Conservation (phyloP, 768 basidiomycete species). For the Trametes punicea region DNA sequence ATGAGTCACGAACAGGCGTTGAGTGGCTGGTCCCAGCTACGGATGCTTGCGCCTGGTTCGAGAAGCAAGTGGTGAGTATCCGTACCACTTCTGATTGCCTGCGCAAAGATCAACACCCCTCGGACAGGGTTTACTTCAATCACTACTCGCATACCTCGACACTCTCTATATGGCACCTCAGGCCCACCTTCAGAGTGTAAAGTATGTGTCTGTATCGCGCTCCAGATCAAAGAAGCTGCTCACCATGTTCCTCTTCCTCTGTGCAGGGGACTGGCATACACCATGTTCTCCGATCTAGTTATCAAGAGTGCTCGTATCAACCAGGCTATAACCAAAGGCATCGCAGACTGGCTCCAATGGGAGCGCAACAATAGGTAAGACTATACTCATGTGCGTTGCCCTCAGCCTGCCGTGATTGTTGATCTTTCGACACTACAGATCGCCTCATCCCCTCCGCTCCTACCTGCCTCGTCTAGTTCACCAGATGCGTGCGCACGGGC, state of each 20-base stretch:
- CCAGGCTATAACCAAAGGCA: conserved; percentile 40
- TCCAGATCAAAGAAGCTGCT: not conserved
- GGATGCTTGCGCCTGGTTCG: conserved; percentile 57
- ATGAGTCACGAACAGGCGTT: conserved; percentile 27
- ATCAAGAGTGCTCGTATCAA: conserved; percentile 47
- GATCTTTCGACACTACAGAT: conserved; percentile 25
- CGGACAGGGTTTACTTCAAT: conserved; percentile 58
- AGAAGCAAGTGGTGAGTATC: conserved; percentile 55
- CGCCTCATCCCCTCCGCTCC: conserved; percentile 37
- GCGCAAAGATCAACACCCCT: too few relatives aligned
- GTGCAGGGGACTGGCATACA: conserved; percentile 51
- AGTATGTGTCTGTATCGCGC: conserved; percentile 34
- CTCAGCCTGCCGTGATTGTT: not conserved
- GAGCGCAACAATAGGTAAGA: conserved; percentile 48
- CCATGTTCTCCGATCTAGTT: conserved; percentile 47
- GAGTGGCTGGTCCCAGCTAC: conserved; percentile 62
- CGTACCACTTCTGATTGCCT: not conserved
- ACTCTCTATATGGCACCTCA: conserved; percentile 53
- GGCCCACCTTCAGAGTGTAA: conserved; percentile 38
- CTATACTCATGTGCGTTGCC: not conserved
- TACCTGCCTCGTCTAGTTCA: conserved; percentile 50
- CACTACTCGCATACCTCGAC: conserved; percentile 70
- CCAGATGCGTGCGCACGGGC: conserved; percentile 53
- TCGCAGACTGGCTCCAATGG: conserved; percentile 49
- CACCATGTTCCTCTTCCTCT: too few relatives aligned